Evolutionary conservation across 129 eudicot species (phyloP).

Genomic region (sunflower (Helianthus annuus)): DNA sequence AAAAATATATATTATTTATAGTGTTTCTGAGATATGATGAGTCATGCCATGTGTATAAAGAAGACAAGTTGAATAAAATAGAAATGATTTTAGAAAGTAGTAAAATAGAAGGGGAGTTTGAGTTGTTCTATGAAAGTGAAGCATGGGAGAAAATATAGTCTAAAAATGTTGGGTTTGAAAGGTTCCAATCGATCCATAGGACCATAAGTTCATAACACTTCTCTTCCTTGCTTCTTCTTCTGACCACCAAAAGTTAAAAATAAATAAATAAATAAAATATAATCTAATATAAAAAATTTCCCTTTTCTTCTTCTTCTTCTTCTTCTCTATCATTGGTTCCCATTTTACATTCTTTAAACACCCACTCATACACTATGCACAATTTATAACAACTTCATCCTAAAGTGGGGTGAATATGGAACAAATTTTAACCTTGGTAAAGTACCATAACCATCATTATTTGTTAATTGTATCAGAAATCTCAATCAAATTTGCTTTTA

Average conservation of each 20-base stretch:
- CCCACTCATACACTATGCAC: background rate
- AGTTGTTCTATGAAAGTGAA: constrained; percentile 61
- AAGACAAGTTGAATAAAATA: constrained; percentile 51
- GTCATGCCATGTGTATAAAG: constrained; percentile 35
- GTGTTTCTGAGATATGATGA: constrained; percentile 10
- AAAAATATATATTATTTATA: constrained; percentile 9
- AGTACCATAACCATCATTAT: too few relatives aligned
- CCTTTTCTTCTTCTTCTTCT: background rate
- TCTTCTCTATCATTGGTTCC: background rate
- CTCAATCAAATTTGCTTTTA: too few relatives aligned
- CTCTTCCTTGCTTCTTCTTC: constrained; percentile 54
- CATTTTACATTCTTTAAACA: constrained; percentile 3
- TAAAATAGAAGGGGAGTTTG: constrained; percentile 17
- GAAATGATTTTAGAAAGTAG: constrained; percentile 27
- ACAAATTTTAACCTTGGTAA: background rate
- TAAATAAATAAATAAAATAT: too few relatives aligned
- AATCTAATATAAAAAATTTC: too few relatives aligned
- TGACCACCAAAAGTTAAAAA: background rate
- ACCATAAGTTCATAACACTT: constrained; percentile 22
- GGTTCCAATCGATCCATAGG: constrained; percentile 42
- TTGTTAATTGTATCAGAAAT: too few relatives aligned
- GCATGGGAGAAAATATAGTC: constrained; percentile 39
- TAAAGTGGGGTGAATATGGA: background rate
- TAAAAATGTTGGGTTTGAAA: constrained; percentile 48
- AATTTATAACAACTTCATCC: background rate